Evolutionary conservation across 805 yeast genomes (phyloP), one percentile per base, ranked within the genome.

Genomic region (Saccharomycopsis amapae): DNA sequence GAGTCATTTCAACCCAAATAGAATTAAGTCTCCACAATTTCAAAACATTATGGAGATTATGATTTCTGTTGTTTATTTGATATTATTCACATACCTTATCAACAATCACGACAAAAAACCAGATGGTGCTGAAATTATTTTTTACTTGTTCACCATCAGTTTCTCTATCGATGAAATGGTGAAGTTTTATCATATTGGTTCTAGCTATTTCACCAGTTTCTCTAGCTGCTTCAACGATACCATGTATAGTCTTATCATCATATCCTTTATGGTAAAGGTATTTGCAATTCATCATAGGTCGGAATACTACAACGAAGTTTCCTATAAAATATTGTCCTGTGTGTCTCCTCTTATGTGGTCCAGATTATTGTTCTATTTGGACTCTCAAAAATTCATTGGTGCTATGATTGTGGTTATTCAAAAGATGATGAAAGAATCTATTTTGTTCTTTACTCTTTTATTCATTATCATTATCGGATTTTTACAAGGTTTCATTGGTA

Each of bases 381-480:
- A 81, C 56, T 79, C 82, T 6, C 73, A 73, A 49, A 69, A 71
- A 53, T 80, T 81, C 56, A 79, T 80, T 34, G 51, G 51, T 2
- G 49, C 40, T 3, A 48, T 48, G 20, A 44, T 45, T 44, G 51
- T 48, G 24, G 51, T 48, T 9, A 67, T 84, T 42, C 83, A 84
- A 56, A 80, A 81, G 48, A 84, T 87, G 87, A 81, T 87, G 86
- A 79, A 81, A 56, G 96, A 87, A 61, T 81, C 93, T 2, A 61
- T 85, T 17, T 71, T 86, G 17, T 87, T 87, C 65, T 87, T 87
- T 58, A 82, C 84, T 38, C 65, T 87, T 53, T 67, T 87, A 45
- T 65, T 72, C 6, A 75, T 86, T 48, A 79, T 87, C 33, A 77
- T 83, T 51, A 59, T 82, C 39, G 96, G 96, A 0, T 87, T 87